These are phyloP conservation scores for Microcyclospora pomicola DNA, from an alignment of 2,329 filamentous ascomycete species.

Conservation along the genomic window DNA sequence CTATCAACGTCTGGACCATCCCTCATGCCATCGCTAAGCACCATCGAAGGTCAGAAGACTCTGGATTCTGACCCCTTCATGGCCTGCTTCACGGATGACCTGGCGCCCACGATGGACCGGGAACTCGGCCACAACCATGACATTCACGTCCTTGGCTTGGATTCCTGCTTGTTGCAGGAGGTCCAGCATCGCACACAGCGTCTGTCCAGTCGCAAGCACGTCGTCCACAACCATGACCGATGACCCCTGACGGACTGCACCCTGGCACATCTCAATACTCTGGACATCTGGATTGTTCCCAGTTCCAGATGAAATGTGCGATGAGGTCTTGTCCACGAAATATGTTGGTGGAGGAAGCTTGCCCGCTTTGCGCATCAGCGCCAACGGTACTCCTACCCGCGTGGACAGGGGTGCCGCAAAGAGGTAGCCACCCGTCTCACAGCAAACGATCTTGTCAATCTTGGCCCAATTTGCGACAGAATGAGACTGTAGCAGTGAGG, in stretches of 20 bases:
- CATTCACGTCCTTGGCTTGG: conserved; percentile 25
- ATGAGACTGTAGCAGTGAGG: conserved; percentile 34
- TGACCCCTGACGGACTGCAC: conserved; percentile 27
- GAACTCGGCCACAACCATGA: conserved; percentile 45
- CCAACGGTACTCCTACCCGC: conserved; percentile 30
- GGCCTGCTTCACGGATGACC: conserved; percentile 33
- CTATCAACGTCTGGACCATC: too few relatives aligned
- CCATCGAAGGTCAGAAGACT: conserved; percentile 41
- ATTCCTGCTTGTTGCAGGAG: conserved; percentile 35
- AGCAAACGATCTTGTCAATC: conserved; percentile 35
- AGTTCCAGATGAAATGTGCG: conserved; percentile 40
- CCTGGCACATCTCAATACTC: conserved; percentile 35
- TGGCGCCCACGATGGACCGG: conserved; percentile 40
- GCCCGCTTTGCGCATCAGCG: conserved; percentile 40
- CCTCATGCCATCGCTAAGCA: conserved; percentile 3
- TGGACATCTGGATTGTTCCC: conserved; percentile 17
- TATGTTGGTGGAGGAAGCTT: conserved; percentile 46
- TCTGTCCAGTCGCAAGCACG: conserved; percentile 43
- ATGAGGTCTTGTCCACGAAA: conserved; percentile 34
- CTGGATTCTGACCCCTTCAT: conserved; percentile 37
- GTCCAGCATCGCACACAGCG: conserved; percentile 39
- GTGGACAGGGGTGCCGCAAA: conserved; percentile 40
- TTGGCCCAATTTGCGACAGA: conserved; percentile 36
- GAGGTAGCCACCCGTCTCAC: conserved; percentile 45
- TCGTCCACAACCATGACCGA: conserved; percentile 47